A percentile compares a stretch with the other conserved stretches of the same genome.
Conservation (phyloP, 495 filamentous ascomycete genomes). For the Aspergillus heteromorphus region DNA sequence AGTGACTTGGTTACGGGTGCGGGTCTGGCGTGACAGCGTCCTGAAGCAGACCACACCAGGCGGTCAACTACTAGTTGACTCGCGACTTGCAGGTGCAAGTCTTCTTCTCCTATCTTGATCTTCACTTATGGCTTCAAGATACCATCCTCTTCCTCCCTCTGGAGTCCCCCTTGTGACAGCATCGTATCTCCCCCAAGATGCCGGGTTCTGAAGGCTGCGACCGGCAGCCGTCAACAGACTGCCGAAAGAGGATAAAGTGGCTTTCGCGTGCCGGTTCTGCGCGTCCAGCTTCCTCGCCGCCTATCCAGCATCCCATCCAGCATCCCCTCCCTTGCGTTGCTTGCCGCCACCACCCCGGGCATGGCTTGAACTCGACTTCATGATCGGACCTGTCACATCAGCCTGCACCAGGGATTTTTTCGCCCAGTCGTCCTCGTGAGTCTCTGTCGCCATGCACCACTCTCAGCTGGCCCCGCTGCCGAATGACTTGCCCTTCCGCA, state of each 20-base stretch:
- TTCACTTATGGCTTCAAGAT: not conserved
- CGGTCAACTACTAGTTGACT: not conserved
- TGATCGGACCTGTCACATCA: not conserved
- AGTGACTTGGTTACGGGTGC: too few relatives aligned
- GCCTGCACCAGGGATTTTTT: not conserved
- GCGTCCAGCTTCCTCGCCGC: conserved; percentile 22
- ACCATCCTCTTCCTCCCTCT: not conserved
- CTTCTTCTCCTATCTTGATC: not conserved
- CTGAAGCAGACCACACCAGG: too few relatives aligned
- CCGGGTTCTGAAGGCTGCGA: conserved; percentile 2
- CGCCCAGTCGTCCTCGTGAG: not conserved
- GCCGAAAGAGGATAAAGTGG: conserved; percentile 46
- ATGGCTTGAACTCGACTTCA: not conserved
- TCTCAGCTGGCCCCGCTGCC: conserved; percentile 88
- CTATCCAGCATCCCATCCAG: too few relatives aligned
- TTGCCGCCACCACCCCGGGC: not conserved
- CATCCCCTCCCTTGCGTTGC: conserved; percentile 14
- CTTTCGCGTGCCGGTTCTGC: conserved; percentile 24
- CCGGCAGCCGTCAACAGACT: conserved; percentile 32
- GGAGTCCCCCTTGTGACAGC: not conserved
- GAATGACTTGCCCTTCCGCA: conserved; percentile 79
- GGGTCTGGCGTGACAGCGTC: too few relatives aligned
- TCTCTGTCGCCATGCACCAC: conserved; percentile 49
- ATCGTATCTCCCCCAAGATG: not conserved
- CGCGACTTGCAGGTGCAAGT: not conserved